Base-by-base conservation (phyloP, 2,329 filamentous ascomycete genomes). In the Colletotrichum musae region DNA sequence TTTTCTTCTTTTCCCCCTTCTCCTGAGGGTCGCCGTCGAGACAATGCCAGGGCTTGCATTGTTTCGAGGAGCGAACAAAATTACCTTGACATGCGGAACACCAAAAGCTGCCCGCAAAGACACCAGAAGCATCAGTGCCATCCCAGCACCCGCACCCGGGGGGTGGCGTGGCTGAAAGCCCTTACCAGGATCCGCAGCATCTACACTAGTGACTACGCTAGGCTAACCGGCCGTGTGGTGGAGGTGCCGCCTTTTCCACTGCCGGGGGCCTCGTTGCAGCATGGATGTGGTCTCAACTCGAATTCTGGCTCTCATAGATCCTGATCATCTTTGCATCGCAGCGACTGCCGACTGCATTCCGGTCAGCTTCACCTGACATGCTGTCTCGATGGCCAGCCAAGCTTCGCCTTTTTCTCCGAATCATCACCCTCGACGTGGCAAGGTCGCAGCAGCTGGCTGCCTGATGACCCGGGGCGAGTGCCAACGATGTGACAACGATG, bases 11-110 rank as follows among this genome's bases (percentile, higher is more conserved):
- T 58, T 24, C 50, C 26, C 41, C 51, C 61, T 39, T 69, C 66
- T 60, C 66, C 66, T 69, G 62, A 66, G 41, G 4, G 36, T 24
- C 61, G 36, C 26, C 41, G 45, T 13, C 66, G 62, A 69, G 61
- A 65, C 61, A 51, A 24, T 59, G 56, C 66, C 61, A 65, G 66
- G 66, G 61, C 66, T 69, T 24, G 66, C 61, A 59, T 69, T 66
- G 62, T 69, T 69, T 66, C 62, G 66, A 69, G 66, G 50, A 36
- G 16, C 43, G 41, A 69, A 51, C 50, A 60, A 65, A 36, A 69
- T 69, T 66, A 48, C 66, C 66, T 60, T 41, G 24, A 66, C 18
- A 66, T 69, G 43, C 66, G 57, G 24, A 59, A 58, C 48, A 54
- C 54, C 48, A 68, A 48, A 68, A 58, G 21, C 21, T 58, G 53